Base-by-base conservation (phyloP, 129 eudicot species). In the Logfia minima region DNA sequence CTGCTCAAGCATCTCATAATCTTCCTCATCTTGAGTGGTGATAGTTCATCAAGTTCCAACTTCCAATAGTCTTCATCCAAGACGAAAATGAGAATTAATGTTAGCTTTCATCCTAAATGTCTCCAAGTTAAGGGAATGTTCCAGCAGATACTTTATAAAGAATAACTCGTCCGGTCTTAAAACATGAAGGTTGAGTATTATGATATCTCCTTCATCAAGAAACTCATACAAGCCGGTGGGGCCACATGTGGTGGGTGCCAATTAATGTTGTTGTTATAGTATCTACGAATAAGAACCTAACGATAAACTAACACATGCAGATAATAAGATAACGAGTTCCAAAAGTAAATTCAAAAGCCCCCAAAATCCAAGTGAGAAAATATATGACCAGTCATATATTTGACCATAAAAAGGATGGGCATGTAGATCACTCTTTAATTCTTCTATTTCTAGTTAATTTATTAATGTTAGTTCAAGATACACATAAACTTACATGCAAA, bases 201-300 rank as follows among this genome's bases (percentile, higher is more conserved):
- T 63, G 29, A 79, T 63, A 79, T 63, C 70, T 79, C 72, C 32
- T 24, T 71, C 55, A 63, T 23, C 66, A 52, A 51, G 11, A 7
- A 34, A 51, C 43, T 70, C 73, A 79, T 17, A 62, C 83, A 79
- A 79, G 45, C 56, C 7, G 83, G 83, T 18, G n/a, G 67, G 22
- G 52, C 41, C 72, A 22, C 11, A 31, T 31, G 5, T 22, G 73
- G 73, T 48, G 67, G 73, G 43, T 45, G 34, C 78, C 77, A 52
- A 16, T 26, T 21, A 62, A 78, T 62, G 77, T 16, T 68, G 52
- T 32, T 32, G 24, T 6, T n/a, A 1, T 77, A 23, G 37, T 60
- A 69, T 70, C 18, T 32, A 48, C 41, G 66, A 32, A 65, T 53
- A 48, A 62, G 41, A 19, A 71, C 70, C 72, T 79, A 52, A 79